Evolutionary conservation across 192 early-diverging fungal species (phyloP).

Genomic region (Chytriomyces confervae): DNA sequence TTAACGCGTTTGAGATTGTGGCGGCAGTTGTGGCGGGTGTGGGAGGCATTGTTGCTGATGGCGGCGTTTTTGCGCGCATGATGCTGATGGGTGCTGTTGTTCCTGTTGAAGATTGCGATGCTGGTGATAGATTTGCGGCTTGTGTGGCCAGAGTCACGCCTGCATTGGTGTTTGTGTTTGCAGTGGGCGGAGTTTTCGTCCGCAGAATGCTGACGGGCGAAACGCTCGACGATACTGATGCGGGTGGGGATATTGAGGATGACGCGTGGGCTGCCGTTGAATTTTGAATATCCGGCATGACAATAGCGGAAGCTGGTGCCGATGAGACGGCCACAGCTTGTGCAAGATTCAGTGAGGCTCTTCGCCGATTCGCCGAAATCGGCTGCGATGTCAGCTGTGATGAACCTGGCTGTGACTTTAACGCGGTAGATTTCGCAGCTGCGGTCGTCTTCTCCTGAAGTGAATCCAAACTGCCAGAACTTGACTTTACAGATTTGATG

Average conservation of each 20-base stretch:
- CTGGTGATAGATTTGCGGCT: neutral
- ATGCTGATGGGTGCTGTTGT: constrained; percentile 21
- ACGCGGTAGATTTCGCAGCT: no score
- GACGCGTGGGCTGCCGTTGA: neutral
- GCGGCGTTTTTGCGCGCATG: constrained; percentile 30
- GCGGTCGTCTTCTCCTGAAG: no score
- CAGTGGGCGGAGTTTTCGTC: neutral
- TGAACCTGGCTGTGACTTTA: no score
- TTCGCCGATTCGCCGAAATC: no score
- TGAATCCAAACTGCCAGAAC: no score
- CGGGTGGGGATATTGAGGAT: neutral
- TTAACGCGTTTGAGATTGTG: neutral
- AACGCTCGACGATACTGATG: no score
- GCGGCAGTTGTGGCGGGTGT: neutral
- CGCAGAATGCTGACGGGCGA: neutral
- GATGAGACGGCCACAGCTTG: neutral
- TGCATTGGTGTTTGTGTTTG: neutral
- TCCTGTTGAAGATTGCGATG: neutral
- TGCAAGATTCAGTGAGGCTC: neutral
- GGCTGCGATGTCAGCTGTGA: no score
- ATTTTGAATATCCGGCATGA: neutral
- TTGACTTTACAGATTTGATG: no score
- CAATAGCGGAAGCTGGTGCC: neutral
- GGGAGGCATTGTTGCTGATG: neutral
- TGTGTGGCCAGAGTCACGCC: neutral